Conservation (phyloP, 257 asterid genomes). For the Petunia axillaris region DNA sequence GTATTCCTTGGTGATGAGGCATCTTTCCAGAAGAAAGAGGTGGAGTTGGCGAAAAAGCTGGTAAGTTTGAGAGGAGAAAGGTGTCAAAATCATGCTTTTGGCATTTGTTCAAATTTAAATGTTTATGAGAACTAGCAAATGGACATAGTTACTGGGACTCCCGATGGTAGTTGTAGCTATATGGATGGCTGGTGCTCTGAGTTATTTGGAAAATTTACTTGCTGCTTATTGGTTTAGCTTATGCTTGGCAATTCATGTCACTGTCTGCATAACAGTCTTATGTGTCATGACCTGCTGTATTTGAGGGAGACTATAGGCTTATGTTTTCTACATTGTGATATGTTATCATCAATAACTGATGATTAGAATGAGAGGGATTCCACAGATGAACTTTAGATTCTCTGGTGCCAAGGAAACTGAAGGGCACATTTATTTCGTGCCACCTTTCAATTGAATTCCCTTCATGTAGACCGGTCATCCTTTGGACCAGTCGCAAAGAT, state of each 20-base stretch:
- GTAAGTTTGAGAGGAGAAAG: slow-evolving; percentile 42
- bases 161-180: slow-evolving; percentile 4
- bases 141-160: not conserved
- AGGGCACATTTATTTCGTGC: not conserved
- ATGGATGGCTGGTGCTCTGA: slow-evolving; percentile 11
- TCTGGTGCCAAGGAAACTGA: slow-evolving; percentile 5
- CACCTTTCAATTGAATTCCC: not conserved
- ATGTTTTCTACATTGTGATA: slow-evolving; percentile 17
- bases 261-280: slow-evolving; percentile 9
- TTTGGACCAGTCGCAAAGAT: not conserved
- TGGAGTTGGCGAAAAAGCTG: slow-evolving; percentile 83
- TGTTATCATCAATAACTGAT: slow-evolving; percentile 16
- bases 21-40: slow-evolving; percentile 90
- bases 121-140: not conserved
- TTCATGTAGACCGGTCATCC: not conserved
- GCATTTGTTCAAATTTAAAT: not conserved
- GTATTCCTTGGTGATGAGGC: slow-evolving; percentile 87
- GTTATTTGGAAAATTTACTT: not conserved
- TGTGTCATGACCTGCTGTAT: slow-evolving; percentile 9
- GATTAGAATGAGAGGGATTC: slow-evolving; percentile 11
- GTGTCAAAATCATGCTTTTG: not conserved
- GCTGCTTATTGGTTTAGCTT: slow-evolving; percentile 14
- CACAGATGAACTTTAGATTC: slow-evolving; percentile 5
- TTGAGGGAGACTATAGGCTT: not conserved
- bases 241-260: slow-evolving; percentile 13